These are phyloP conservation scores for Polychytrium aggregatum DNA, from an alignment of 192 early-diverging fungal species.

Conservation along the genomic window DNA sequence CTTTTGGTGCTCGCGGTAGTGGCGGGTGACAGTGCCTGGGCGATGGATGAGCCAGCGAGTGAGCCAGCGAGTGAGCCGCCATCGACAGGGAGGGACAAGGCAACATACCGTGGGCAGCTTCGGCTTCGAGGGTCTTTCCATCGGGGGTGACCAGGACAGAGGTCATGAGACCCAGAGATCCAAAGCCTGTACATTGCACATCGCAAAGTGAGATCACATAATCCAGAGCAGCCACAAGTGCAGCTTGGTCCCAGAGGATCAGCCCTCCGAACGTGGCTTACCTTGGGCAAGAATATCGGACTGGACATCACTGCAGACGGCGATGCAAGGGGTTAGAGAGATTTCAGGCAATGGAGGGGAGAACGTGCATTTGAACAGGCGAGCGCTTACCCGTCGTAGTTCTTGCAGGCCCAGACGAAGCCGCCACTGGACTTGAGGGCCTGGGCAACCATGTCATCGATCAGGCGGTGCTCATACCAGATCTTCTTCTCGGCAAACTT, in stretches of 20 bases:
- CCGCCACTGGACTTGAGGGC: constrained; percentile 88
- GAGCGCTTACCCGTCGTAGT: constrained; percentile 57
- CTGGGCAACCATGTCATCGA: constrained; percentile 99
- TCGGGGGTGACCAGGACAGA: constrained; percentile 91
- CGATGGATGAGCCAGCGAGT: too few species aligned
- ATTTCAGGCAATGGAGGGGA: too few species aligned
- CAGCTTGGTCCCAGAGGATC: too few species aligned
- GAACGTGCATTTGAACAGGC: too few species aligned
- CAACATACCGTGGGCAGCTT: constrained; percentile 98
- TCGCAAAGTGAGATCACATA: too few species aligned
- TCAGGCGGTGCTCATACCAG: constrained; percentile 97
- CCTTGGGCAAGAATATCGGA: constrained; percentile 96
- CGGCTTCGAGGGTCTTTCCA: constrained; percentile 82
- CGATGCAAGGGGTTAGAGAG: background rate
- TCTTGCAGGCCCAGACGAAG: constrained; percentile 90
- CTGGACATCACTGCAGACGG: constrained; percentile 69
- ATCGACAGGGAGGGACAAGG: too few species aligned
- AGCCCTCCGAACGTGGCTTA: constrained; percentile 67
- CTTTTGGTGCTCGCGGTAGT: constrained; percentile 90
- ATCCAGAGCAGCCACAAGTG: too few species aligned
- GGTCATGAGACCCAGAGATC: constrained; percentile 88
- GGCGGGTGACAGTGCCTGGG: constrained; percentile 91
- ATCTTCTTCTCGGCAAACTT: constrained; percentile 74
- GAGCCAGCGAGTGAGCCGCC: too few species aligned
- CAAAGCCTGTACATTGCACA: too few species aligned